Percentiles rank a stretch among this genome's conserved stretches.
Conservation (phyloP, 2,329 filamentous ascomycete genomes). For the Stenocarpella maydis region DNA sequence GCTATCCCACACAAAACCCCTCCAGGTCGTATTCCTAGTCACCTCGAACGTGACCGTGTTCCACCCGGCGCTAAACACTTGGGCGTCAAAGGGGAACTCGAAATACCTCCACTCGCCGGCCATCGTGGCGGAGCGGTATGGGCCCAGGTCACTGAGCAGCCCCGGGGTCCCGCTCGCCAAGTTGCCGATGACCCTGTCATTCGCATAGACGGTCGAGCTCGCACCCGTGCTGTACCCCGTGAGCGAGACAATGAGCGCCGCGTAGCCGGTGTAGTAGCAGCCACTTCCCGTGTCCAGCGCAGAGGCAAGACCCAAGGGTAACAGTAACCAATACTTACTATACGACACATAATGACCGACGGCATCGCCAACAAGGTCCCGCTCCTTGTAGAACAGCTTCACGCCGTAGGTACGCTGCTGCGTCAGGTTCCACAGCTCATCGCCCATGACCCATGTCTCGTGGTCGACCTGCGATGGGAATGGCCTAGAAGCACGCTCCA, state of each 20-base stretch:
- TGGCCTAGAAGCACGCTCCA: constrained; percentile 34
- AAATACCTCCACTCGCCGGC: constrained; percentile 57
- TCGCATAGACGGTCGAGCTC: constrained; percentile 55
- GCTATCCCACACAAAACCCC: constrained; percentile 42
- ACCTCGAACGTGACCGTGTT: constrained; percentile 41
- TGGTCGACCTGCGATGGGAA: constrained; percentile 41
- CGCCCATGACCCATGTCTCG: constrained; percentile 42
- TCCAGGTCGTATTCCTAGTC: constrained; percentile 41
- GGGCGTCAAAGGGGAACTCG: constrained; percentile 45
- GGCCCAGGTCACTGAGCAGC: constrained; percentile 52
- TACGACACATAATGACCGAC: constrained; percentile 45
- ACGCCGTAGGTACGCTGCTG: constrained; percentile 41
- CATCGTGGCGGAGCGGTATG: constrained; percentile 56
- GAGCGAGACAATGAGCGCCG: constrained; percentile 53
- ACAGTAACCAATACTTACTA: constrained; percentile 37
- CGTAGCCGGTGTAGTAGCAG: constrained; percentile 60
- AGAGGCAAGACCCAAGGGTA: no score
- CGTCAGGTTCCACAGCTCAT: constrained; percentile 41
- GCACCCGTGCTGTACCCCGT: constrained; percentile 54
- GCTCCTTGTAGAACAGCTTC: constrained; percentile 43
- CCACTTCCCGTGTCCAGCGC: constrained; percentile 55
- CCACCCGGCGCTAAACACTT: constrained; percentile 36
- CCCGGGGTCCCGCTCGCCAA: constrained; percentile 45
- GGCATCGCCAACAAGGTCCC: constrained; percentile 41
- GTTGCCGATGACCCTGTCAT: constrained; percentile 50